Evolutionary conservation across 148 eudicot genomes (phyloP), one percentile per base, ranked within the genome.

Genomic region (Persicaria maculosa): DNA sequence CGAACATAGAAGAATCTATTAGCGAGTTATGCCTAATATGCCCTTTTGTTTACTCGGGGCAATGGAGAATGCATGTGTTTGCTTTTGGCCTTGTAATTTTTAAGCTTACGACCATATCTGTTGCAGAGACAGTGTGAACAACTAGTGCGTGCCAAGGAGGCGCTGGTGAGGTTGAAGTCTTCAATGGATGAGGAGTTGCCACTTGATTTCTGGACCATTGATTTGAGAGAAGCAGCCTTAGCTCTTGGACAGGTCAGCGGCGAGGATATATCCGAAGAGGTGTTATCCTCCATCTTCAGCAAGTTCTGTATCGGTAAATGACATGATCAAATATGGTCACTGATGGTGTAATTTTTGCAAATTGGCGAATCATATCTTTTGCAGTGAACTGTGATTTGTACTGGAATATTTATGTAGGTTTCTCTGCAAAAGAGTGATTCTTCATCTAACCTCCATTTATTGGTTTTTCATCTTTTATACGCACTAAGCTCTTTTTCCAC

Each of bases 101-200:
- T 74, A 10, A n/a, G 47, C 48, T 48, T 22, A 47, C 73, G 9
- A 44, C 40, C 40, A 31, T 72, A 5, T 22, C 16, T 65, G 70
- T 65, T 9, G 78, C 90, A 91, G 98, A 88, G 98, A 78, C 98
- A 94, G 82, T 90, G 92, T 44, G 97, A 91, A 82, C 98, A 94
- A 82, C 90, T 94, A 67, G 78, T 94, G 72, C 91, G 96, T 12
- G 81, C 92, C 36, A 91, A 89, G 88, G 97, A 94, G 77, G 93
- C 98, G 45, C 75, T 94, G 48, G n/a, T 73, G 50, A 87, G 98
- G 81, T 72, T 94, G 71, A 88, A 81, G 76, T 80, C 84, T 2
- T 90, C 97, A 0, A 92, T 91, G 67, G 87, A 87, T 36, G 89
- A 94, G 73, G 90, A 87, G 47, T 77, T 88, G 50, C 97, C 98